Base-by-base conservation (phyloP, 73 alveolate genomes). In the Effrenium voratum region DNA sequence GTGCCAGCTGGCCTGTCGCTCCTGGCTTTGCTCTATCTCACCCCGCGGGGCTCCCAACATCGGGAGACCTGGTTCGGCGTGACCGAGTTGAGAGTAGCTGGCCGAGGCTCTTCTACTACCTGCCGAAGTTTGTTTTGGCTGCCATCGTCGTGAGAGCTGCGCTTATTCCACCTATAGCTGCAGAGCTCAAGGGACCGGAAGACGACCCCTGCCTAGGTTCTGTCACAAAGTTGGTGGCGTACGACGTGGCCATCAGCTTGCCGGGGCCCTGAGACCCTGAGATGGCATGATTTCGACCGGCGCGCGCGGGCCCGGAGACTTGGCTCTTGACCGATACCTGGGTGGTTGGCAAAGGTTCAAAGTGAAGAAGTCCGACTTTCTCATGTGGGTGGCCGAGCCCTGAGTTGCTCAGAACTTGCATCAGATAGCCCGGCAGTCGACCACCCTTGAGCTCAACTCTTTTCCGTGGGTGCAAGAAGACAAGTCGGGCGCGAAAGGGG, bases 71-170 rank as follows among this genome's bases (percentile, higher is more conserved):
- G 81, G 81, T 30, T n/a, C 46, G 30, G 10, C 45, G 45, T 32
- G 22, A 24, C 46, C 22, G 0, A 70, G 24, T 0, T 16, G 45
- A 16, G 45, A 16, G 45, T 2, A 5, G 36, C 81, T 2, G 10
- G 16, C 94, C 26, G 16, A 87, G 95, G 95, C 73, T 87, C 28
- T 87, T 87, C 83, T 87, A 87, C 95, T 87, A 87, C 95, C 73
- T 87, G 40, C 95, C 95, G 63, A 87, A 87, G 75, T 87, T 87
- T 46, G 95, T 72, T 38, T 70, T 87, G 68, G 95, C 84, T 6
- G 95, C 95, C 36, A 87, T 87, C 49, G 95, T 87, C 24, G 95
- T 87, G 84, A 87, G 95, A 0, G 79, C 79, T 24, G 43, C 40
- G n/a, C 15, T 24, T 66, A 30, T 57, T 57, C 28, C 28, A 0